Base-by-base conservation (phyloP, 495 filamentous ascomycete genomes). In the Tuber melanosporum region DNA sequence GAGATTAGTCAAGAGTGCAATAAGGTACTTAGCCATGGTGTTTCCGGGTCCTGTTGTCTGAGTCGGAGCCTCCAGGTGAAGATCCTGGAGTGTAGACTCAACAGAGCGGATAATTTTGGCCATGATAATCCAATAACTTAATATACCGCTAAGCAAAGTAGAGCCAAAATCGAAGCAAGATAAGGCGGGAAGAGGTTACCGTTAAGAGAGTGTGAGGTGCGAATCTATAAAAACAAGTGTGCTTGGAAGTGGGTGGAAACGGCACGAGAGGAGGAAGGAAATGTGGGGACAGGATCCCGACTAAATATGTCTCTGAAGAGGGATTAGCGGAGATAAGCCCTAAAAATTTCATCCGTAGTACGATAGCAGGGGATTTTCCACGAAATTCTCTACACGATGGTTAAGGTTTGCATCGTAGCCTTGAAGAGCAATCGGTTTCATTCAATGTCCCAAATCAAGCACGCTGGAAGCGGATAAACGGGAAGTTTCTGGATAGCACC, bases 1-100 rank as follows among this genome's bases (percentile, higher is more conserved):
- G 41, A 73, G 42, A 19, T 71, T 73, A 26, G 49, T 75, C 4
- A 79, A 75, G 1, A 57, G 26, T 1, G 14, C 26, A 17, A 36
- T 66, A 36, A 66, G 5, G 26, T 66, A 66, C 26, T 36, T 66
- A 12, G 57, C 57, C 4, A 26, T 66, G 14, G 26, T 66, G 14
- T 66, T 66, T 36, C 14, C 32, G 36, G 57, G 5, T 12, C 1
- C 57, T 26, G 14, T 19, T 66, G 36, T 5, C 57, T 36, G 57
- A 66, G 57, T 14, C 57, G 0, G n/a, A 17, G 26, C 12, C 26
- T 8, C 57, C 57, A 36, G 15, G 26, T 6, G 57, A 36, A 36
- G 26, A 8, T 19, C 57, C 26, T 15, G 26, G 14, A 36, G 26
- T 36, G 26, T 0, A 19, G 26, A 12, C 17, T 36, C 26, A 17